Percentiles rank a stretch among this genome's conserved stretches.
Evolutionary conservation across 768 basidiomycete species (phyloP).

Genomic region (Favolaschia claudopus): DNA sequence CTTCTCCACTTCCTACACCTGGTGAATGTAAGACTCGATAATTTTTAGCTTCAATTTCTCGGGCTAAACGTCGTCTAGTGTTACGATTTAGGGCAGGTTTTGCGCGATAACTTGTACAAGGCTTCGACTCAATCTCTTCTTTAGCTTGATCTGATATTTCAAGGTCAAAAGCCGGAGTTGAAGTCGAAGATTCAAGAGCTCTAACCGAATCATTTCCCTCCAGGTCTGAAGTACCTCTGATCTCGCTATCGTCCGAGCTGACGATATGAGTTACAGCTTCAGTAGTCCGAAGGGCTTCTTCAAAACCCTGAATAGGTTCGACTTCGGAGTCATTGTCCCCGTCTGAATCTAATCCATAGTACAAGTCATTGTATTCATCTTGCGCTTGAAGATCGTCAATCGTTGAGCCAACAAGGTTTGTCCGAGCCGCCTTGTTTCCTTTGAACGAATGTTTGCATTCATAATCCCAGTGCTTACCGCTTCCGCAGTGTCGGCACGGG

Average conservation of each 20-base stretch:
- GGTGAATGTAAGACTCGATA: background rate
- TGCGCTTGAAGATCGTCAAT: constrained; percentile 24
- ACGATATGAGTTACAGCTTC: background rate
- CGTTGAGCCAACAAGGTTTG: constrained; percentile 16
- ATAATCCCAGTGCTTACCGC: background rate
- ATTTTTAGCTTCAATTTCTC: constrained; percentile 2
- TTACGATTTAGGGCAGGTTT: constrained; percentile 2
- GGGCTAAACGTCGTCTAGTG: background rate
- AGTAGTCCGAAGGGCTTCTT: constrained; percentile 14
- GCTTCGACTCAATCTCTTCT: background rate
- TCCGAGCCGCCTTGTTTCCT: constrained; percentile 24
- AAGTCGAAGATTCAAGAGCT: background rate
- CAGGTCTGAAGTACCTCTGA: background rate
- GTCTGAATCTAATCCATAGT: constrained; percentile 21
- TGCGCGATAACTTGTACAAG: background rate
- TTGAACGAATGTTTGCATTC: background rate
- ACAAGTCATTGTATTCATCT: constrained; percentile 34
- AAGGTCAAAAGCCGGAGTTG: no score
- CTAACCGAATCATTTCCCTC: background rate
- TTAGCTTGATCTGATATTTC: background rate
- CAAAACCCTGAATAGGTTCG: constrained; percentile 24
- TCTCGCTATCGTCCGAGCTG: background rate
- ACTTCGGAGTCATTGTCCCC: constrained; percentile 13
- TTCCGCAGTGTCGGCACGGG: background rate
- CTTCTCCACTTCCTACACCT: background rate